phyloP scores from a whole-genome alignment of 345 rosid species.

The Xanthoceras sorbifolium region DNA sequence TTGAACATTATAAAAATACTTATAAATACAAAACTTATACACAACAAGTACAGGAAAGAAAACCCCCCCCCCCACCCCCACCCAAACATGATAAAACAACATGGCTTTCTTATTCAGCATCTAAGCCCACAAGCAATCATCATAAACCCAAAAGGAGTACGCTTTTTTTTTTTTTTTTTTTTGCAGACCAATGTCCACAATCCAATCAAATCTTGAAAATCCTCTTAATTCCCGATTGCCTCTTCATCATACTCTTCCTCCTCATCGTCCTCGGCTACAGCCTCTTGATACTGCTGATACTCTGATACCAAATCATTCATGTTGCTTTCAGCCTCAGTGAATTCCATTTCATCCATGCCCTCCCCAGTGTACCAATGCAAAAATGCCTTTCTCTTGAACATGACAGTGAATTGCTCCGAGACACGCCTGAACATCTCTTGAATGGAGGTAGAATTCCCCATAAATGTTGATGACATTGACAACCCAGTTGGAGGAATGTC shows the following conservation, averaged over 20 bases:
- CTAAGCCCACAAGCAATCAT: not conserved
- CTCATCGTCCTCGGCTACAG: slow-evolving; percentile 57
- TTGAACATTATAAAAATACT: not conserved
- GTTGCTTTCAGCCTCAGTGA: slow-evolving; percentile 87
- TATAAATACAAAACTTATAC: slow-evolving; percentile 3
- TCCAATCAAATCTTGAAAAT: too few species aligned
- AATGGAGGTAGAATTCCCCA: slow-evolving; percentile 73
- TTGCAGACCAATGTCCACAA: too few species aligned
- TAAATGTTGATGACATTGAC: slow-evolving; percentile 69
- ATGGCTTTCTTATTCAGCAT: slow-evolving; percentile 30
- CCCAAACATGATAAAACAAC: too few species aligned
- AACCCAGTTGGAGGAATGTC: slow-evolving; percentile 75
- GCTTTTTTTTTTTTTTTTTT: too few species aligned
- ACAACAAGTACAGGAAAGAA: not conserved
- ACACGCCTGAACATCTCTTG: slow-evolving; percentile 65
- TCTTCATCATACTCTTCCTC: slow-evolving; percentile 48
- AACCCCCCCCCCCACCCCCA: slow-evolving; percentile 12
- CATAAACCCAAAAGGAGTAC: not conserved
- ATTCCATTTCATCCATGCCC: slow-evolving; percentile 99
- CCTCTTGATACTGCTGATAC: slow-evolving; percentile 88
- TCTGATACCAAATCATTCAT: slow-evolving; percentile 91
- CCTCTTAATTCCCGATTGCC: slow-evolving; percentile 39
- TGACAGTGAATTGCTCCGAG: slow-evolving; percentile 56
- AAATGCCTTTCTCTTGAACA: slow-evolving; percentile 62
- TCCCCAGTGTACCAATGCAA: slow-evolving; percentile 91